Base-by-base conservation (phyloP, 2,329 filamentous ascomycete genomes). In the Fusarium nematophilum region DNA sequence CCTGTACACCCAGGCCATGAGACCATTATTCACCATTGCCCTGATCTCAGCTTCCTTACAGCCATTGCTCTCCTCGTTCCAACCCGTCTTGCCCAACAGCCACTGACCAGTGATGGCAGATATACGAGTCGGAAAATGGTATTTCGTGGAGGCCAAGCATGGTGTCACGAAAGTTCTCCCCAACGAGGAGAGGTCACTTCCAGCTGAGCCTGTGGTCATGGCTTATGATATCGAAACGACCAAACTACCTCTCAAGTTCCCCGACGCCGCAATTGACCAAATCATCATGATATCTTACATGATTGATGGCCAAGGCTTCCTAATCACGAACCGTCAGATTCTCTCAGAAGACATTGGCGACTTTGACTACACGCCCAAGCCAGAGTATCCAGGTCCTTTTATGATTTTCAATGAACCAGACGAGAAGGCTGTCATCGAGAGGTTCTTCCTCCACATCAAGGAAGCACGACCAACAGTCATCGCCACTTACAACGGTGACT, bases 211-310 rank as follows among this genome's bases (percentile, higher is more conserved):
- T 1, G 91, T 98, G n/a, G 91, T 99, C 15, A 90, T 99, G 84
- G 95, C 95, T n/a, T 99, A 89, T 77, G 95, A 99, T 87, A 99
- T 99, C 71, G 95, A 99, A 77, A 99, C 95, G 3, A 94, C 92
- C 5, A 99, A 99, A 72, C 81, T 95, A 13, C 95, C 96, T 2
- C 81, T 99, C 49, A 99, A 99, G 75, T 99, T 99, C 68, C 96
- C 95, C 21, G 96, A 99, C 72, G 89, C 95, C 2, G 86, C 93
- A 4, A 89, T 97, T 61, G 95, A 99, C 77, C 94, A 97, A 74
- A 90, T 99, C 72, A 99, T 99, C 93, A 99, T 99, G 95, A 94
- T 99, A 74, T 99, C 96, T 26, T 99, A 99, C 80, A 99, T 99
- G 96, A 98, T 99, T 69, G 95, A 99, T 68, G 96, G 95, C 1